phyloP scores from a whole-genome alignment of 1,139 yeast species.

The Candida neerlandica region DNA sequence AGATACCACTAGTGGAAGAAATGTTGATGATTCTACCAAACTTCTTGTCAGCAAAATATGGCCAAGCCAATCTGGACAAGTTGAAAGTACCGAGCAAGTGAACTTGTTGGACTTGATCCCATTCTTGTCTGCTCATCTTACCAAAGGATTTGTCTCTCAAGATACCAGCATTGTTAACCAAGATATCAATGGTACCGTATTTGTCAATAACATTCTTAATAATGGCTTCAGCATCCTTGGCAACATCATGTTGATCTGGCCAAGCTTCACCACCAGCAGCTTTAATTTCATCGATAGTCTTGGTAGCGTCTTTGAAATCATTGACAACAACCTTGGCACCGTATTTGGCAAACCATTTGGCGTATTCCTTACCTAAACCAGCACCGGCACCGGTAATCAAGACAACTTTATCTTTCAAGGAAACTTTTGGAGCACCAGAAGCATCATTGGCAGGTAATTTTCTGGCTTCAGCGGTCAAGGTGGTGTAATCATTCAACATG shows the following conservation, averaged over 20 bases:
- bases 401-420: constrained; percentile 82
- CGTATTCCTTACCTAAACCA: constrained; percentile 93
- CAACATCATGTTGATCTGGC: constrained; percentile 81
- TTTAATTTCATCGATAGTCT: constrained; percentile 78
- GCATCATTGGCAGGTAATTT: constrained; percentile 60
- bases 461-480: constrained; percentile 56
- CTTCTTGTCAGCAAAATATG: constrained; percentile 74
- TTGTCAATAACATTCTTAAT: constrained; percentile 75
- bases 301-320: constrained; percentile 77
- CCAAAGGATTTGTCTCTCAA: constrained; percentile 86
- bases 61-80: constrained; percentile 92
- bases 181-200: constrained; percentile 84
- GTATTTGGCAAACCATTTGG: constrained; percentile 78
- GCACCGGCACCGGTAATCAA: constrained; percentile 95
- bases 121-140: constrained; percentile 81
- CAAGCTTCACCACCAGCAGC: constrained; percentile 81
- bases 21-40: constrained; percentile 86
- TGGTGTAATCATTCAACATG: constrained; percentile 59
- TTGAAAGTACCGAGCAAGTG: constrained; percentile 83
- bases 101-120: constrained; percentile 81
- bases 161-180: constrained; percentile 93
- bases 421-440: constrained; percentile 48
- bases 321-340: constrained; percentile 97
- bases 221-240: constrained; percentile 73
- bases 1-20: constrained; percentile 93